phyloP scores from a whole-genome alignment of 2,329 filamentous ascomycete species.

The Xylaria sp. region DNA sequence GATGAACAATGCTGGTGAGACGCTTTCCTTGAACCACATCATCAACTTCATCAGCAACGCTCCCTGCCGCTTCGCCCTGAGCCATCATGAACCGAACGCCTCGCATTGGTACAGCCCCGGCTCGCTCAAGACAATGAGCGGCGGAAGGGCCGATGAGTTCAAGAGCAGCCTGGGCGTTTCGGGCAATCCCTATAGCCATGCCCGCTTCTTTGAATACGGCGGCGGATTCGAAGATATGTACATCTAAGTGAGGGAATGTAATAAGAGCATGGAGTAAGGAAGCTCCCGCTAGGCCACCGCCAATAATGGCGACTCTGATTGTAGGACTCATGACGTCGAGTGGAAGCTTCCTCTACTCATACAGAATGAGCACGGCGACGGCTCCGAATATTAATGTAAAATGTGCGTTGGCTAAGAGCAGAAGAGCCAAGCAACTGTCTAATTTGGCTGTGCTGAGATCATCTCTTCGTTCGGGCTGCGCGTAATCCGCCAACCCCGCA shows the following conservation, averaged over 20 bases:
- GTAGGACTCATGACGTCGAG: no score
- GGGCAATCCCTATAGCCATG: neutral
- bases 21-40: neutral
- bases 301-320: neutral
- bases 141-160: slow-evolving; percentile 38
- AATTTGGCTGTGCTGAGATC: no score
- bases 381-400: no score
- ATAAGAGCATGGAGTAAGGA: neutral
- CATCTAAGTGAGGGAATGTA: neutral
- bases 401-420: no score
- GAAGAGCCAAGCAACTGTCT: no score
- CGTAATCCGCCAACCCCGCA: no score
- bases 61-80: no score
- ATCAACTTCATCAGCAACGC: neutral
- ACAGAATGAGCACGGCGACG: no score
- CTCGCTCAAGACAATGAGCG: slow-evolving; percentile 32
- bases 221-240: slow-evolving; percentile 3
- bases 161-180: neutral
- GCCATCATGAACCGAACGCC: slow-evolving; percentile 39
- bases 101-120: slow-evolving; percentile 42
- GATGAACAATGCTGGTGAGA: slow-evolving; percentile 2
- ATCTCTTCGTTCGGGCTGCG: no score
- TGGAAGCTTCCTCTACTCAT: no score
- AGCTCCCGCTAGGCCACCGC: slow-evolving; percentile 5
- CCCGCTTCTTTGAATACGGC: neutral